A percentile compares a stretch with the other conserved stretches of the same genome.
These are phyloP conservation scores for Gastrolobium bilobum DNA, from an alignment of 306 rosid species.

Conservation along the genomic window DNA sequence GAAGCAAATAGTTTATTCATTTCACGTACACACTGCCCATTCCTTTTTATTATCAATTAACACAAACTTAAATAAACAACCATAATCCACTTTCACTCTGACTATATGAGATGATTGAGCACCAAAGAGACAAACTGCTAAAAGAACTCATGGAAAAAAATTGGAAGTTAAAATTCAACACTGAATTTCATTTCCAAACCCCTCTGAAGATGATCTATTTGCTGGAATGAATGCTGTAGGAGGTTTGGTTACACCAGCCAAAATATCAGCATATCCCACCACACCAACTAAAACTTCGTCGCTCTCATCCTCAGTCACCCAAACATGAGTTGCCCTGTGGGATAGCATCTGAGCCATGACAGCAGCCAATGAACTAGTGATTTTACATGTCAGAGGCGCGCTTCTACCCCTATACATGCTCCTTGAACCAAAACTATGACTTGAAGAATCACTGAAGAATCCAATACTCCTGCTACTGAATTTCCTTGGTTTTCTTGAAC, in stretches of 20 bases:
- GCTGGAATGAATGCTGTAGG: conserved; percentile 56
- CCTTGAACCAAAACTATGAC: conserved; percentile 70
- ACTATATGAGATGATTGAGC: conserved; percentile 23
- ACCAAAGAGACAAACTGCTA: conserved; percentile 24
- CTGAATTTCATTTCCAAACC: conserved; percentile 64
- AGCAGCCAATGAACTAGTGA: conserved; percentile 93
- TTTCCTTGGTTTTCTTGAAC: conserved; percentile 59
- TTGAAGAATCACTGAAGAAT: conserved; percentile 64
- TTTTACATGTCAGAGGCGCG: conserved; percentile 86
- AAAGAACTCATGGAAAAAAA: conserved; percentile 23
- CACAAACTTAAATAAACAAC: conserved; percentile 37
- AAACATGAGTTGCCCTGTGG: conserved; percentile 91
- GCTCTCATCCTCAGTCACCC: conserved; percentile 84
- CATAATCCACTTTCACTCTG: conserved; percentile 25
- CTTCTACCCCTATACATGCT: conserved; percentile 97
- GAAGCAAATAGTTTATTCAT: not conserved
- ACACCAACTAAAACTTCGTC: conserved; percentile 90
- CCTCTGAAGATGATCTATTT: conserved; percentile 64
- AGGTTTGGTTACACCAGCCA: conserved; percentile 86
- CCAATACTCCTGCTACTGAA: conserved; percentile 94
- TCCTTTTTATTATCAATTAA: conserved; percentile 21
- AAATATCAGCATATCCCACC: conserved; percentile 84
- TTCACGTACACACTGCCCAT: conserved; percentile 9
- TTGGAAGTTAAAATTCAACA: conserved; percentile 42
- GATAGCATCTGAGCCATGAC: conserved; percentile 99